phyloP scores from a whole-genome alignment of 163 green algal species.

The Coccomyxa subellipsoidea region DNA sequence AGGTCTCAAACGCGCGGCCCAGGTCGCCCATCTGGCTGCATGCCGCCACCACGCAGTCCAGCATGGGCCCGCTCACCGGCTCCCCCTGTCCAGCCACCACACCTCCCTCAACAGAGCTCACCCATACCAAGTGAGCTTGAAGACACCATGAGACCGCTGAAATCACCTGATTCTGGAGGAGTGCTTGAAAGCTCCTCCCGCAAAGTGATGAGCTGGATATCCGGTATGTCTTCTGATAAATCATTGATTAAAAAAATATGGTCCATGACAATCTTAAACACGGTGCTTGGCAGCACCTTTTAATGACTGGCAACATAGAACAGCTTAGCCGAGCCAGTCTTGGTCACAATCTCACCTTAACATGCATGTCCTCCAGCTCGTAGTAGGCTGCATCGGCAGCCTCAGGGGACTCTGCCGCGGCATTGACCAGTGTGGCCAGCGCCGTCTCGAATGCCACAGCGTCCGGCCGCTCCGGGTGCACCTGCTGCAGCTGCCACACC shows the following conservation, averaged over 20 bases:
- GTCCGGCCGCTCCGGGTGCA: not conserved
- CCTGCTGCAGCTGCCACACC: conserved; percentile 14
- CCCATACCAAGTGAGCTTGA: too few relatives aligned
- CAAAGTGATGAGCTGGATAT: too few relatives aligned
- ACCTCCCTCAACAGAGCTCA: too few relatives aligned
- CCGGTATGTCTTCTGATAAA: too few relatives aligned
- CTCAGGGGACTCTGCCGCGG: not conserved
- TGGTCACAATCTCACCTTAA: conserved; percentile 7
- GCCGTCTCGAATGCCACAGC: conserved; percentile 2
- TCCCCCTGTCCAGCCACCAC: conserved; percentile 20
- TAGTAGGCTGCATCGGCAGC: conserved; percentile 18
- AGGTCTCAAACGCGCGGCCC: conserved; percentile 27
- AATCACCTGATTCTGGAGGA: too few relatives aligned
- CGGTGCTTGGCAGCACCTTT: too few relatives aligned
- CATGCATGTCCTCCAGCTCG: conserved; percentile 30
- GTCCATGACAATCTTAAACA: too few relatives aligned
- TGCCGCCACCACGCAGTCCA: conserved; percentile 32
- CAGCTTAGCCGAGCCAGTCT: too few relatives aligned
- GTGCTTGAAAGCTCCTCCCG: too few relatives aligned
- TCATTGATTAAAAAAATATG: too few relatives aligned
- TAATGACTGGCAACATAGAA: too few relatives aligned
- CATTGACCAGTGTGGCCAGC: conserved; percentile 24
- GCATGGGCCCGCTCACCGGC: conserved; percentile 4
- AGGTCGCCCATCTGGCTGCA: conserved; percentile 34
- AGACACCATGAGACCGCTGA: too few relatives aligned